These are phyloP conservation scores for Rhodocollybia butyracea DNA, from an alignment of 768 basidiomycete species.

Conservation along the genomic window DNA sequence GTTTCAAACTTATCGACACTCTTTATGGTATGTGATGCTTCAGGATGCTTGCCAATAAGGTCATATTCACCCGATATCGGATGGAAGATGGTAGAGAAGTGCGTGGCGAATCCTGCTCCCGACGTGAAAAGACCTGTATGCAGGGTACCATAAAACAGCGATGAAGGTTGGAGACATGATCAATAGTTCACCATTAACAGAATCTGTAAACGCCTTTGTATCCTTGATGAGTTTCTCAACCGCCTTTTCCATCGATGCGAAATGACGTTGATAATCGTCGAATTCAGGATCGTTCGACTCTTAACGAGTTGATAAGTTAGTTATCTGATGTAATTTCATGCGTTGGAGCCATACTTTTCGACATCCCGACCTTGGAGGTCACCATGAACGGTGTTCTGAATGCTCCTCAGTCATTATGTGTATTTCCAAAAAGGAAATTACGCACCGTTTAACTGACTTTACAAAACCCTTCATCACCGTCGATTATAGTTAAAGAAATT, in stretches of 20 bases:
- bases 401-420: not conserved
- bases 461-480: constrained; percentile 75
- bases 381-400: constrained; percentile 87
- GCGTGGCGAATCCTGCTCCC: constrained; percentile 59
- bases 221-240: constrained; percentile 93
- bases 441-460: constrained; percentile 74
- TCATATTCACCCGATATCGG: constrained; percentile 77
- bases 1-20: constrained; percentile 72
- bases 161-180: constrained; percentile 2
- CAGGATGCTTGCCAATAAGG: constrained; percentile 74
- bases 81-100: constrained; percentile 60
- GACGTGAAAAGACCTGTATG: constrained; percentile 60
- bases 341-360: constrained; percentile 68
- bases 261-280: constrained; percentile 81
- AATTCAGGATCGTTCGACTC: constrained; percentile 88
- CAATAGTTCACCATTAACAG: constrained; percentile 60
- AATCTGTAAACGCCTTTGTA: constrained; percentile 80
- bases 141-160: not conserved
- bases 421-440: not conserved
- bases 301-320: constrained; percentile 16
- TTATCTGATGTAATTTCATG: constrained; percentile 4
- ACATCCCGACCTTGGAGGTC: constrained; percentile 83
- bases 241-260: constrained; percentile 70
- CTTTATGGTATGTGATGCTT: constrained; percentile 70
- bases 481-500: no score